Base-by-base conservation (phyloP, 257 asterid genomes). In the Salvia rosmarinus region DNA sequence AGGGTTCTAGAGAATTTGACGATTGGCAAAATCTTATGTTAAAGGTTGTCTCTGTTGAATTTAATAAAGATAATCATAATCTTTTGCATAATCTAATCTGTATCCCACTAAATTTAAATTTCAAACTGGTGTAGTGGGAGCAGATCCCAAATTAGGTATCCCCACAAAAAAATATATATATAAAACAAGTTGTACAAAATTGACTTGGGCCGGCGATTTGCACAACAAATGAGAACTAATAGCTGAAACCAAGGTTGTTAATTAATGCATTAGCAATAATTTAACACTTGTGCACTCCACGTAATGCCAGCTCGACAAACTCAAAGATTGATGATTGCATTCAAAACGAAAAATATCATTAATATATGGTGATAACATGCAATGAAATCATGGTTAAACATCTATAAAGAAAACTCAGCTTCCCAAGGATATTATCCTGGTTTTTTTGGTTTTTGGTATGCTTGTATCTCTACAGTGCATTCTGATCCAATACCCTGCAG, bases 201-300 rank as follows among this genome's bases (percentile, higher is more conserved):
- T 84, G 89, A 84, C 86, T 59, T 46, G 61, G 78, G 82, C 85
- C 82, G 60, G 85, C 88, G 61, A 56, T 54, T 72, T 62, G 84
- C 82, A 81, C 70, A 64, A 72, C 72, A 63, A 77, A 72, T 70
- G 46, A 69, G 49, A 25, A 56, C 71, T 43, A 79, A 72, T 72
- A 28, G 43, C 66, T 42, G 63, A 83, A 77, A 77, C 67, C 87
- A 72, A 80, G 19, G 79, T 37, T 25, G 8, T 37, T 71, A 77
- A 70, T 74, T 71, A 79, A 74, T 72, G 80, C 80, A 56, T 64
- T 77, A 74, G 40, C 10, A 65, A 34, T 77, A 23, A 43, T 50
- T 52, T 65, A 70, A 56, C 57, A 56, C 46, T 50, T 23, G 46
- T 55, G 42, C 20, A 57, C 20, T 76, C 25, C 75, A 73, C 35